Conservation (phyloP, 306 rosid genomes). For the Fagus crenata region DNA sequence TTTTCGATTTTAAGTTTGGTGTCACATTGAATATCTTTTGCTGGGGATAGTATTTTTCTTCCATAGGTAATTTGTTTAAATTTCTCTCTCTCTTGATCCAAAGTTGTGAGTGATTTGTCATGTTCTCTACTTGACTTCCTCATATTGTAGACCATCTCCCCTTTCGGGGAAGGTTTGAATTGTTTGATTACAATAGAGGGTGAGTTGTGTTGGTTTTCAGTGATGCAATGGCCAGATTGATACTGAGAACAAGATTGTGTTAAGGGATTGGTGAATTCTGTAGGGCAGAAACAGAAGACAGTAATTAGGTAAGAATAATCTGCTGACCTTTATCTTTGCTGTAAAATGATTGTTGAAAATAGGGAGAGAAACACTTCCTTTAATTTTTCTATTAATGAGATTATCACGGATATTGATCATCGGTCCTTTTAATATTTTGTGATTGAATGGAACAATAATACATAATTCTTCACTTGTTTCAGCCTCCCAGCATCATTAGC, state of each 20-base stretch:
- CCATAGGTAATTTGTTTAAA: not conserved
- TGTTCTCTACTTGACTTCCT: not conserved
- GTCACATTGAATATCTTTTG: not conserved
- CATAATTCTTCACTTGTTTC: not conserved
- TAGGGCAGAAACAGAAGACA: not conserved
- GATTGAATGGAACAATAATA: not conserved
- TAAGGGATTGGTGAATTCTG: not conserved
- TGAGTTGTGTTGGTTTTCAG: not conserved
- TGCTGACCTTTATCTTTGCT: not conserved
- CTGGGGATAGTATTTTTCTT: not conserved
- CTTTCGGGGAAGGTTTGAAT: not conserved
- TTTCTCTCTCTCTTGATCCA: not conserved
- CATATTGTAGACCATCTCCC: too few relatives aligned
- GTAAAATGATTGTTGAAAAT: not conserved
- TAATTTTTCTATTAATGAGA: not conserved
- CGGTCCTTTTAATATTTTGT: not conserved
- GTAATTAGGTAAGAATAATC: not conserved
- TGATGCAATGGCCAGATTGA: not conserved
- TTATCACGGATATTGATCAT: not conserved
- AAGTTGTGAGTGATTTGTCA: not conserved
- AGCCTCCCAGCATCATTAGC: not conserved
- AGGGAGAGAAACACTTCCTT: not conserved
- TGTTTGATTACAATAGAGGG: not conserved
- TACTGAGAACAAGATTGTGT: not conserved
- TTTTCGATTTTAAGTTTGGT: not conserved